Conservation (phyloP, 768 basidiomycete species). For the Calvatia gigantea region DNA sequence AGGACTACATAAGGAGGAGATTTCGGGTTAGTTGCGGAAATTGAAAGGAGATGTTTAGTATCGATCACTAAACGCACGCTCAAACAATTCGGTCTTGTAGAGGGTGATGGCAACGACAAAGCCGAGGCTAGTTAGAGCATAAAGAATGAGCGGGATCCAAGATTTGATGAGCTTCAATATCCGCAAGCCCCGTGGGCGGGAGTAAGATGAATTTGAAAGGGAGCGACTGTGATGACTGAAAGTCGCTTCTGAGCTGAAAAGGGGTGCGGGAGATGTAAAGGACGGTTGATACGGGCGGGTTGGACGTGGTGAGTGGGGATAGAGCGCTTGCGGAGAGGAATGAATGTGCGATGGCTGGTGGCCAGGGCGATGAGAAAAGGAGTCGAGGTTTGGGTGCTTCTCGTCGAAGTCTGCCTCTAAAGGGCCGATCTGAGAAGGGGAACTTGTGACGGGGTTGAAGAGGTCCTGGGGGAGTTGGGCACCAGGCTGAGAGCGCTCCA, state of each 20-base stretch:
- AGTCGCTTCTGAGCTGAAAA: not conserved
- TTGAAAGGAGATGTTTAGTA: conserved; percentile 7
- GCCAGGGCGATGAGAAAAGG: not conserved
- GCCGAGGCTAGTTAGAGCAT: conserved; percentile 70
- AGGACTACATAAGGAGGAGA: conserved; percentile 47
- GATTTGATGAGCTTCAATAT: conserved; percentile 61
- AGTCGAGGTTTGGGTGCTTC: conserved; percentile 10
- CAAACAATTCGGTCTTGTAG: conserved; percentile 80
- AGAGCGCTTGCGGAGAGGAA: conserved; percentile 2
- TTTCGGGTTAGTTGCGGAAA: conserved; percentile 1
- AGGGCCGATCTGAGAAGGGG: conserved; percentile 11
- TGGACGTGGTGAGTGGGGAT: conserved; percentile 7
- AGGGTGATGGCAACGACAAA: conserved; percentile 82
- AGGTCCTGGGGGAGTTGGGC: conserved; percentile 24
- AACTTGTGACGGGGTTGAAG: conserved; percentile 24
- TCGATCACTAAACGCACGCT: conserved; percentile 46
- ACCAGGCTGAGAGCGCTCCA: conserved; percentile 18
- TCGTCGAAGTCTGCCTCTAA: conserved; percentile 11
- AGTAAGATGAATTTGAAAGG: conserved; percentile 11
- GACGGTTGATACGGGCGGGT: conserved; percentile 1
- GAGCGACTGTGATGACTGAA: not conserved
- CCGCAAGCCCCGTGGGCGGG: conserved; percentile 42
- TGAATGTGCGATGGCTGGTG: not conserved
- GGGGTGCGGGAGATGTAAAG: conserved; percentile 10
- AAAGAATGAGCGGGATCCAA: conserved; percentile 77